Conservation (phyloP, 371 early-diverging fungal species). For the Blakeslea trispora region DNA sequence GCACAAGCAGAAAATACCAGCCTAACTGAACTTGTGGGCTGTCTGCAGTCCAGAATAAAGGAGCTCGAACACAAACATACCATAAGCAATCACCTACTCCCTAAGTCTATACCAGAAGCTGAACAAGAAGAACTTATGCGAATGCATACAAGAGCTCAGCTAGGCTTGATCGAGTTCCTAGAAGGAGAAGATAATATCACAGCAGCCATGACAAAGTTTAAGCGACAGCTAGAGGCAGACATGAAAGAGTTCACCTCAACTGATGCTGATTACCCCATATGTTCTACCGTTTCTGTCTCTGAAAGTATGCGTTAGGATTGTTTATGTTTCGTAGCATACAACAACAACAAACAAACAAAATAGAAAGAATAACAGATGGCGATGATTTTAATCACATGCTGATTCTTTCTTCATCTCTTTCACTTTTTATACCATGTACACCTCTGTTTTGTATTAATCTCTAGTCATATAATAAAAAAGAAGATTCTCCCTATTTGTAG, state of each 20-base stretch:
- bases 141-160: slow-evolving; percentile 40
- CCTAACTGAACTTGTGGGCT: slow-evolving; percentile 9
- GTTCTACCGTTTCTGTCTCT: slow-evolving; percentile 4
- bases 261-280: background rate
- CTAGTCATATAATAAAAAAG: too few relatives aligned
- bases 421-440: too few relatives aligned
- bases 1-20: slow-evolving; percentile 12
- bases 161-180: slow-evolving; percentile 40
- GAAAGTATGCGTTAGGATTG: slow-evolving; percentile 9
- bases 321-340: background rate
- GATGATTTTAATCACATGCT: slow-evolving; percentile 10
- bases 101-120: background rate
- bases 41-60: slow-evolving; percentile 13
- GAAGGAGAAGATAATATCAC: slow-evolving; percentile 41
- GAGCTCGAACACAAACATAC: slow-evolving; percentile 1
- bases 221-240: slow-evolving; percentile 35
- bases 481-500: too few relatives aligned
- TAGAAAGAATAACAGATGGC: too few relatives aligned
- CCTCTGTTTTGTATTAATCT: too few relatives aligned
- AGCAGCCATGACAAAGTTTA: slow-evolving; percentile 38
- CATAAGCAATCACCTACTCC: background rate
- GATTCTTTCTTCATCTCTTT: background rate
- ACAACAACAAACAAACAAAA: slow-evolving; percentile 2
- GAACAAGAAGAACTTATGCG: slow-evolving; percentile 31
- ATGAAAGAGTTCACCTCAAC: slow-evolving; percentile 14